Base-by-base conservation (phyloP, 208 protist species). In the Willaertia magna region DNA sequence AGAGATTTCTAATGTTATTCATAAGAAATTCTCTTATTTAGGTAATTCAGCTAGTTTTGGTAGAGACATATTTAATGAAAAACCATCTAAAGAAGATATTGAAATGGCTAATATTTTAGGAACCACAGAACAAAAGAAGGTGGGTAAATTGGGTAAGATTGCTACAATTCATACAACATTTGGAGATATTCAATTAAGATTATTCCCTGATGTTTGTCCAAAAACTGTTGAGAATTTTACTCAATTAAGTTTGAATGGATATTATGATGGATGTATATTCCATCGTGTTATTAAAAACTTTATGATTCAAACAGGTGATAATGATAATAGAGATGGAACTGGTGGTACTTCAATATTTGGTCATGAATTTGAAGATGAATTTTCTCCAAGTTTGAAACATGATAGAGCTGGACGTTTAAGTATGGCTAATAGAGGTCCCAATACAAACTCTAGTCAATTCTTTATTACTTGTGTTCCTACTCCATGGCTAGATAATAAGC, bases 151-250 rank as follows among this genome's bases (percentile, higher is more conserved):
- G 4, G 87, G 83, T 26, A 88, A 83, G n/a, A 75, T 47, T 44
- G 93, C 93, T 0, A 87, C 93, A 1, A 90, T 97, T 14, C 94
- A 96, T 75, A 97, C 95, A 0, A 92, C 86, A 2, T 61, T 89
- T 46, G 95, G 95, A 59, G 95, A 97, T 74, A 95, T 97, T 48
- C 44, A 89, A 16, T 22, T 99, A 11, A 85, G 93, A 84, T 92
- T 99, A 18, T 96, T 97, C 86, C 93, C 95, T 30, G 85, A 91
- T 14, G 91, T 97, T 78, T 88, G 89, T 22, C 97, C 97, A 11
- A 95, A 97, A 46, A 95, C 97, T 3, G 93, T 97, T 0, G 93
- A 97, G 79, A 99, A 98, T 93, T 99, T 99, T 91, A 89, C 91
- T 59, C 91, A 89, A 20, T 94, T 98, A 48, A 85, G 91, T 3